Evolutionary conservation across 345 rosid genomes (phyloP), one percentile per base, ranked within the genome.

Genomic region (Gynandropsis gynandra): DNA sequence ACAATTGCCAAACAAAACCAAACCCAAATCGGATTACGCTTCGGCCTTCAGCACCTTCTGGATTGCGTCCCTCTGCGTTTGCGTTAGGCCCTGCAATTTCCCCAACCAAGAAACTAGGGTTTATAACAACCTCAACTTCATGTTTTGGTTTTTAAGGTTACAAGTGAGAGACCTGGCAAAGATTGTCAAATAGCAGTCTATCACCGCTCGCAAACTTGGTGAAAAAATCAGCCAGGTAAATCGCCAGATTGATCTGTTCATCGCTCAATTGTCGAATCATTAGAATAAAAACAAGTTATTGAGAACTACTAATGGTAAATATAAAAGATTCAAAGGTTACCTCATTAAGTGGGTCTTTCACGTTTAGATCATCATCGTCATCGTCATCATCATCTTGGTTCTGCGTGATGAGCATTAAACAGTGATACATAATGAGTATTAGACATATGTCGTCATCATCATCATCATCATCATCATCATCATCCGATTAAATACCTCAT

Each of bases 261-360:
- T 52, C 63, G 39, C 35, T n/a, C n/a, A n/a, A n/a, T n/a, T n/a
- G n/a, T n/a, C n/a, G n/a, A n/a, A n/a, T n/a, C n/a, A n/a, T n/a
- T n/a, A 61, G 39, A 17, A 49, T 35, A 15, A 37, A 38, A 39
- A 53, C 12, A 16, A 15, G 20, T 50, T 50, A 24, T 40, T 49
- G 24, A 12, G 43, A 8, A 10, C 0, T 40, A 8, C 2, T 37
- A 2, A 8, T 34, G 42, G 10, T 38, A 53, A 14, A 17, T 52
- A 32, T 20, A 18, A 15, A 24, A 32, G 33, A 44, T 42, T 17
- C 17, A 42, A 47, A 47, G 10, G 32, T 59, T 57, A 89, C 93
- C 97, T 85, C 78, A 13, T 85, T 89, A 11, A 89, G 77, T 10
- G 93, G 81, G 66, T 89, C 97, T 16, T 58, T 64, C 48, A 51